These are phyloP conservation scores for Monilinia fructicola DNA, from an alignment of 2,329 filamentous ascomycete species.

Conservation along the genomic window DNA sequence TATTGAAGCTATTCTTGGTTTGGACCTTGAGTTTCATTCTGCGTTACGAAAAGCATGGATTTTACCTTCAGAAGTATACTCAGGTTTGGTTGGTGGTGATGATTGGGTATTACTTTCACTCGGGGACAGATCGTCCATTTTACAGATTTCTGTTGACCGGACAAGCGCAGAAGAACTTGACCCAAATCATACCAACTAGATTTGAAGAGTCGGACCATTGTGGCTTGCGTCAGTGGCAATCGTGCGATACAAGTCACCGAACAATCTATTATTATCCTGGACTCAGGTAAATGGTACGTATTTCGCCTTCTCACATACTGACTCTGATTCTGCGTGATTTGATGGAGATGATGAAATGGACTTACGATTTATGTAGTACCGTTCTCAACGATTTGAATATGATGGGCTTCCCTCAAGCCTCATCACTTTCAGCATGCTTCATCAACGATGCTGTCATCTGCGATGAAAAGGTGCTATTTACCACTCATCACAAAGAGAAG, in stretches of 20 bases:
- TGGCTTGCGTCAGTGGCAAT: slow-evolving; percentile 43
- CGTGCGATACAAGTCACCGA: slow-evolving; percentile 56
- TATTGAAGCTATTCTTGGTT: slow-evolving; percentile 64
- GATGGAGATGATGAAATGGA: neutral
- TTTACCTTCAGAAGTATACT: slow-evolving; percentile 40
- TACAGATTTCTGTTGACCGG: slow-evolving; percentile 52
- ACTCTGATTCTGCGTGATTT: neutral
- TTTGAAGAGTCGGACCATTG: slow-evolving; percentile 53
- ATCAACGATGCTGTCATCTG: slow-evolving; percentile 35
- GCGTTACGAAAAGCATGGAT: slow-evolving; percentile 56
- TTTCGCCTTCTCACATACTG: neutral
- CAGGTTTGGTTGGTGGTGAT: slow-evolving; percentile 24
- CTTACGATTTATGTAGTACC: slow-evolving; percentile 5
- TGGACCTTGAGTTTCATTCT: slow-evolving; percentile 53
- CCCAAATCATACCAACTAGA: slow-evolving; percentile 51
- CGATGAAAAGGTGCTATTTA: slow-evolving; percentile 33
- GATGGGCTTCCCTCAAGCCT: slow-evolving; percentile 24
- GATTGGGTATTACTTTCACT: slow-evolving; percentile 37
- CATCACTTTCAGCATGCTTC: slow-evolving; percentile 23
- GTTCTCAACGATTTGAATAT: neutral
- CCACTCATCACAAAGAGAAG: slow-evolving; percentile 27
- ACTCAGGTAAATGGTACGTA: slow-evolving; percentile 30
- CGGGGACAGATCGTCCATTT: slow-evolving; percentile 36
- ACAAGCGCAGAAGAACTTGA: slow-evolving; percentile 47
- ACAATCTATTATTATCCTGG: slow-evolving; percentile 37